phyloP scores from a whole-genome alignment of 1,284 basidiomycete genomes.

The Microbotryum lychnidis-dioicae region DNA sequence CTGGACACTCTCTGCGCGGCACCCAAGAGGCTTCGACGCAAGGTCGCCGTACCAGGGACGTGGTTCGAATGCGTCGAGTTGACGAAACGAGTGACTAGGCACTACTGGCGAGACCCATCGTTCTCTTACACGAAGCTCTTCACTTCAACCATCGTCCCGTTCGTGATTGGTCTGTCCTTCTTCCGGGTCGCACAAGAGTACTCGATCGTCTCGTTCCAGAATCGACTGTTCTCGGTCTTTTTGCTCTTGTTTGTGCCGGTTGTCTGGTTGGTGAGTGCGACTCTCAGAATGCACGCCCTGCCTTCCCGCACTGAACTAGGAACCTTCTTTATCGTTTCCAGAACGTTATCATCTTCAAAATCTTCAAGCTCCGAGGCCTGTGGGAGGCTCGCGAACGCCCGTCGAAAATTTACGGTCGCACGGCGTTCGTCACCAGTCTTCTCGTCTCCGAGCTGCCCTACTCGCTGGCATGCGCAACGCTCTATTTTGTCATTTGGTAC shows the following conservation, averaged over 20 bases:
- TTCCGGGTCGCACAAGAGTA: constrained; percentile 53
- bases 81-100: constrained; percentile 53
- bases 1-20: constrained; percentile 39
- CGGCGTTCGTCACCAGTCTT: constrained; percentile 66
- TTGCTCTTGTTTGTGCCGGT: constrained; percentile 39
- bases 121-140: constrained; percentile 68
- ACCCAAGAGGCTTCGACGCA: neutral
- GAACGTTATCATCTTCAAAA: constrained; percentile 43
- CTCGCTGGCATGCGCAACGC: constrained; percentile 56
- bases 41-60: constrained; percentile 35
- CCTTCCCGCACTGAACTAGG: constrained; percentile 37
- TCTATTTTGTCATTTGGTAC: constrained; percentile 60
- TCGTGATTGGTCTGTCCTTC: constrained; percentile 51
- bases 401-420: constrained; percentile 57
- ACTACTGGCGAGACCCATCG: constrained; percentile 57
- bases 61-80: constrained; percentile 51
- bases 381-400: constrained; percentile 33
- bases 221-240: constrained; percentile 62
- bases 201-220: constrained; percentile 63
- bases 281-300: too few species aligned
- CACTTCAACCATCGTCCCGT: constrained; percentile 40
- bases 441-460: constrained; percentile 74
- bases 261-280: neutral
- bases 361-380: constrained; percentile 24
- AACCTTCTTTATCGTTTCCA: constrained; percentile 40